Conservation (phyloP, 345 rosid genomes). For the Euphorbia tirucalli region DNA sequence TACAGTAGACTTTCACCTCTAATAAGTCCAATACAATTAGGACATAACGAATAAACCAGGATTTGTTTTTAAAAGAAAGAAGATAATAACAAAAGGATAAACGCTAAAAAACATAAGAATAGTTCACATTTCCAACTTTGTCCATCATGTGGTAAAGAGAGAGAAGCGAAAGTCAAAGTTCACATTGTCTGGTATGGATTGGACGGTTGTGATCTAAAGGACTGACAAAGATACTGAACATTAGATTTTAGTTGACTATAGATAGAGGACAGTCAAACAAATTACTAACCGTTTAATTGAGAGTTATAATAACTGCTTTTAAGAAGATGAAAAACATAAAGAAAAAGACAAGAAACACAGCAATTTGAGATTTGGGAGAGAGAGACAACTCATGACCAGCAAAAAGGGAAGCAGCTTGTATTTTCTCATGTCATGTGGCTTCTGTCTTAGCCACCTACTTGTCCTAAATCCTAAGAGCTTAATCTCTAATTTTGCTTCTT, state of each 20-base stretch:
- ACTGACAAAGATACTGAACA: constrained; percentile 45
- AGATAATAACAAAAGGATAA: too few relatives aligned
- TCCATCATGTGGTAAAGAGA: constrained; percentile 1
- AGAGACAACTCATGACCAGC: constrained; percentile 43
- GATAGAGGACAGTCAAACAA: constrained; percentile 26
- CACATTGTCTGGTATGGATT: constrained; percentile 45
- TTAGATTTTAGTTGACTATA: constrained; percentile 35
- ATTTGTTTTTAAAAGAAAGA: constrained; percentile 26
- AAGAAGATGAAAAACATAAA: constrained; percentile 48
- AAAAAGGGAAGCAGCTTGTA: constrained; percentile 35
- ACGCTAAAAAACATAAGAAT: constrained; percentile 32
- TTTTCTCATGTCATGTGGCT: constrained; percentile 41
- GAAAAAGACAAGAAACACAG: constrained; percentile 57
- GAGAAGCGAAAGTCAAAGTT: constrained; percentile 53
- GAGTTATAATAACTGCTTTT: constrained; percentile 36
- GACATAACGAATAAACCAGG: constrained; percentile 50
- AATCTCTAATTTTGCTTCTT: too few relatives aligned
- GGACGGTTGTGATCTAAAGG: constrained; percentile 48
- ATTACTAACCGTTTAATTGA: constrained; percentile 1
- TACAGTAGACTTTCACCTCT: neutral
- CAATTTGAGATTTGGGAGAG: constrained; percentile 36
- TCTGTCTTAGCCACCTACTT: constrained; percentile 28
- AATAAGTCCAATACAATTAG: constrained; percentile 30
- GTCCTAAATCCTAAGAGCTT: too few relatives aligned
- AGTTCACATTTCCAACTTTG: constrained; percentile 11